phyloP scores from a whole-genome alignment of 1,284 basidiomycete genomes.

The Clitocybe nebularis region DNA sequence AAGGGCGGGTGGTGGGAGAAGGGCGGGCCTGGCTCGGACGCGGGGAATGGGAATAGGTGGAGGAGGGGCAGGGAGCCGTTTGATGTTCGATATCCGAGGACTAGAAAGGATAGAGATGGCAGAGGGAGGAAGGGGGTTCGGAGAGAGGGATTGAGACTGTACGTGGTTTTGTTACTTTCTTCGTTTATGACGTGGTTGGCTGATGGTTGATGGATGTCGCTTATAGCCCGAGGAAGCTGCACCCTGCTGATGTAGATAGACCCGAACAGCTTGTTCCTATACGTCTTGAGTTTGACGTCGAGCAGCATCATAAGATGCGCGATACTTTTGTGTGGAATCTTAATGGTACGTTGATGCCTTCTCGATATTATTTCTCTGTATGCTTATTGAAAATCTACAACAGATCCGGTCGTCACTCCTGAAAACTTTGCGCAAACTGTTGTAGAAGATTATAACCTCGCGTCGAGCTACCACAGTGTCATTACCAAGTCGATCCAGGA shows the following conservation, averaged over 20 bases:
- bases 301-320: conserved; percentile 86
- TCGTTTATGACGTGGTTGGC: conserved; percentile 6
- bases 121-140: conserved; percentile 50
- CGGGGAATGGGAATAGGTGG: conserved; percentile 31
- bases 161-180: conserved; percentile 28
- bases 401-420: conserved; percentile 86
- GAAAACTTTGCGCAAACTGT: conserved; percentile 88
- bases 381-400: background rate
- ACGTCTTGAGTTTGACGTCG: conserved; percentile 91
- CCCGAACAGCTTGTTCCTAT: conserved; percentile 88
- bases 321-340: conserved; percentile 99
- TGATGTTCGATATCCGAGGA: conserved; percentile 65
- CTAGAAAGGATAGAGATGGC: conserved; percentile 33
- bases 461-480: conserved; percentile 63
- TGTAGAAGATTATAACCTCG: conserved; percentile 88
- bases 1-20: conserved; percentile 46
- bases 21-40: conserved; percentile 22
- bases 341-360: conserved; percentile 55
- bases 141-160: conserved; percentile 73
- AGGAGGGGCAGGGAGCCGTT: conserved; percentile 50
- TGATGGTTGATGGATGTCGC: conserved; percentile 13
- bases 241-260: conserved; percentile 53
- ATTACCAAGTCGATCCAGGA: conserved; percentile 88
- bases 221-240: conserved; percentile 58
- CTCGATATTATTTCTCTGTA: background rate